These are phyloP conservation scores for Boletus pseudo-olivaceus DNA, from an alignment of 768 basidiomycete species.

Conservation along the genomic window DNA sequence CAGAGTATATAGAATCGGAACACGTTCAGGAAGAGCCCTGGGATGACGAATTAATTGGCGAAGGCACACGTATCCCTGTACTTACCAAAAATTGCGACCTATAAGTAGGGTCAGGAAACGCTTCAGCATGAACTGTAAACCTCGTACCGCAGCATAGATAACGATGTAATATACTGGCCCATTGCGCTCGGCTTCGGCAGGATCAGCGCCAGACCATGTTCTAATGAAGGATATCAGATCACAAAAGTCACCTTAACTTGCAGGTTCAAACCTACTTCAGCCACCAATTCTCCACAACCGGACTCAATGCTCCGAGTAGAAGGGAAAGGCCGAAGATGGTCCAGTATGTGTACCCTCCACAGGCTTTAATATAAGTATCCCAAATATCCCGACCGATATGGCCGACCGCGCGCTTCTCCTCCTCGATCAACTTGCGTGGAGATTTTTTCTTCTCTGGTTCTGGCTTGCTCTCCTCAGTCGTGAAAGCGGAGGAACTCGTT, in stretches of 20 bases:
- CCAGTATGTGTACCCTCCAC: conserved; percentile 57
- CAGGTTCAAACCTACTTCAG: conserved; percentile 38
- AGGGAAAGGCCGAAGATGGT: conserved; percentile 48
- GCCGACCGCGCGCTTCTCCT: conserved; percentile 75
- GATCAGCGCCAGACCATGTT: conserved; percentile 55
- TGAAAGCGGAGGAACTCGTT: conserved; percentile 42
- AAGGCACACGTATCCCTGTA: background rate
- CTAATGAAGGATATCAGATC: conserved; percentile 29
- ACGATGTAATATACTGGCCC: conserved; percentile 46
- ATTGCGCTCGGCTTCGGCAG: conserved; percentile 37
- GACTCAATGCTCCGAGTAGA: conserved; percentile 55
- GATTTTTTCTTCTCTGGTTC: conserved; percentile 49
- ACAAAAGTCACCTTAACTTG: background rate
- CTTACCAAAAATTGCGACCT: conserved; percentile 39
- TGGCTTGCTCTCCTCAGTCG: conserved; percentile 34
- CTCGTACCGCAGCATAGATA: conserved; percentile 63
- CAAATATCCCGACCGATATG: conserved; percentile 66
- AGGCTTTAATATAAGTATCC: conserved; percentile 52
- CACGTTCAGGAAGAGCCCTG: conserved; percentile 57
- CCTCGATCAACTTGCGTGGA: conserved; percentile 82
- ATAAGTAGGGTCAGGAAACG: conserved; percentile 19
- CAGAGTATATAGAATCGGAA: conserved; percentile 71
- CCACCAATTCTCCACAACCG: conserved; percentile 74
- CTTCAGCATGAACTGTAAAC: background rate
- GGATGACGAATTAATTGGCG: conserved; percentile 14